These are phyloP conservation scores for Oryza meridionalis DNA, from an alignment of 176 grass and related monocot genomes.

Conservation along the genomic window DNA sequence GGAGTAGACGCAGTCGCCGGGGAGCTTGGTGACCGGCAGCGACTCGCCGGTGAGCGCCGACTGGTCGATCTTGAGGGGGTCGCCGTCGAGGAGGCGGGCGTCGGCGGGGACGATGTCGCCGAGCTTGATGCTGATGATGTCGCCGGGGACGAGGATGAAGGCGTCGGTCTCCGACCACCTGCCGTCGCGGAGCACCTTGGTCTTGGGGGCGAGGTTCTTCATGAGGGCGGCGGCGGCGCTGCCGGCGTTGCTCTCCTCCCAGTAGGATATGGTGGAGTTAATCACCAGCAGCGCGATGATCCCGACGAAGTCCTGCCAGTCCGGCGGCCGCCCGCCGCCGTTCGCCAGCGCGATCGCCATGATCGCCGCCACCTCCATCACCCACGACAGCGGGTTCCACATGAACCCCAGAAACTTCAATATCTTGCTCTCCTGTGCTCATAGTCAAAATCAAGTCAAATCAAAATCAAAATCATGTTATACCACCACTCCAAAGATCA, in stretches of 20 bases:
- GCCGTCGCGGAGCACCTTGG: constrained; percentile 84
- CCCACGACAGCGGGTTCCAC: constrained; percentile 99
- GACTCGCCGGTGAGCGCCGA: constrained; percentile 92
- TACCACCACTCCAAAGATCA: too few relatives aligned
- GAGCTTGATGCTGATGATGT: constrained; percentile 84
- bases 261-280: constrained; percentile 88
- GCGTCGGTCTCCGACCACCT: constrained; percentile 78
- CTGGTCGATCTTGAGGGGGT: constrained; percentile 91
- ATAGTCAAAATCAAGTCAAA: too few relatives aligned
- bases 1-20: constrained; percentile 75
- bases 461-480: background rate
- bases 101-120: constrained; percentile 90
- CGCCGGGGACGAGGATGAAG: constrained; percentile 75
- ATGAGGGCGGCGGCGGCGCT: constrained; percentile 92
- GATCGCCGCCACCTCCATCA: constrained; percentile 88
- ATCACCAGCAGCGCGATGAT: constrained; percentile 71
- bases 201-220: constrained; percentile 86
- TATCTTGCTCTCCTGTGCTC: constrained; percentile 76
- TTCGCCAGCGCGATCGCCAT: constrained; percentile 92
- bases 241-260: constrained; percentile 83
- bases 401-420: constrained; percentile 96
- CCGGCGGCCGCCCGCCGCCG: constrained; percentile 65
- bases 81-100: constrained; percentile 77
- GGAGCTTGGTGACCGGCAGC: constrained; percentile 69
- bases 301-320: constrained; percentile 98